Evolutionary conservation across 2,329 filamentous ascomycete species (phyloP), one percentile per base, ranked within the genome.

Genomic region (Phaeoacremonium minimum): DNA sequence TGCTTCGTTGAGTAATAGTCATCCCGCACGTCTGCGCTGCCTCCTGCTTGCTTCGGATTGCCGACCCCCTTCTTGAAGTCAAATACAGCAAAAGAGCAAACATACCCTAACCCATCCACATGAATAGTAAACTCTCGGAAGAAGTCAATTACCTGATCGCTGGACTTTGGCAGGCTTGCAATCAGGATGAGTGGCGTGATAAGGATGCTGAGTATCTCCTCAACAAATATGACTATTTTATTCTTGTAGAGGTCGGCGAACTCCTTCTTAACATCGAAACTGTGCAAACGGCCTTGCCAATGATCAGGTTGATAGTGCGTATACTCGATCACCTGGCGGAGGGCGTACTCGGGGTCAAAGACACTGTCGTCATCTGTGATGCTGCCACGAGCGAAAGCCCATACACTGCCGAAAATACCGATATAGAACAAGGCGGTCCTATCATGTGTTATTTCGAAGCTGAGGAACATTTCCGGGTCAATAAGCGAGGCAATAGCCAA

Each of bases 81-180:
- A 52, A 98, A 98, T 22, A 95, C 88, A 4, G 93, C 93, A 63
- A 96, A 97, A 2, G 91, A 96, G 61, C 93, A 98, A 9, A 97
- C 88, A 47, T 96, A 91, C 15, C 93, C 93, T 22, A 98, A 75
- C 0, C 93, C 93, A 53, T 98, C 93, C 13, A 98, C 91, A 49
- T 98, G 90, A 15, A 98, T 82, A 0, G 93, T 97, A 49, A 97
- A 96, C 56, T 98, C 93, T 28, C 93, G 83, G 68, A 98, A 97
- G 62, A 98, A 98, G 62, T 98, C 93, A 40, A 97, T 83, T 45
- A 98, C 84, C 41, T 90, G 87, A 48, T 97, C 91, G 56, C 86
- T 91, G 58, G 87, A 94, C 48, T 82, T 85, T 1, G 90, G 88
- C 20, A 97, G 72, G 43, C 87, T 90, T 54, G 87, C 84, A 64